phyloP scores from a whole-genome alignment of 768 basidiomycete species.

The Rickenella mellea region DNA sequence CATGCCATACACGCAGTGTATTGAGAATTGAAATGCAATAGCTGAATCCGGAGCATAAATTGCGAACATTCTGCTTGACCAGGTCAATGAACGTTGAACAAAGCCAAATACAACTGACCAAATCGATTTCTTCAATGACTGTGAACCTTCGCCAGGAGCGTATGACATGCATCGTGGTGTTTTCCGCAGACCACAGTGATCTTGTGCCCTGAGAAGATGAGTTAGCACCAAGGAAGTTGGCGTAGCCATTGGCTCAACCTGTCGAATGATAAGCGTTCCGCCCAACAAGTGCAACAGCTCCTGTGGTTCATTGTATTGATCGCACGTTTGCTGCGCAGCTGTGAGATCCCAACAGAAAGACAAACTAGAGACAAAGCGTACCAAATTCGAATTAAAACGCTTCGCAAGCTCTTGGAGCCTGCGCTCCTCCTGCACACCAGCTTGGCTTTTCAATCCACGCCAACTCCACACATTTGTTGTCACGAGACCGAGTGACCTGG shows the following conservation, averaged over 20 bases:
- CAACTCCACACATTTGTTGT: constrained; percentile 70
- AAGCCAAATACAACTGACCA: constrained; percentile 33
- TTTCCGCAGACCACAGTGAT: constrained; percentile 67
- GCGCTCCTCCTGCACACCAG: constrained; percentile 51
- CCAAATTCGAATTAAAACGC: constrained; percentile 59
- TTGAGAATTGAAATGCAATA: constrained; percentile 67
- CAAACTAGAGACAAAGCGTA: constrained; percentile 24
- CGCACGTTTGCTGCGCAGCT: constrained; percentile 13
- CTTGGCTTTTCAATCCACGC: constrained; percentile 46
- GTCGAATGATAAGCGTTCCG: constrained; percentile 62
- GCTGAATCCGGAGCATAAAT: constrained; percentile 79
- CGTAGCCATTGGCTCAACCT: constrained; percentile 32
- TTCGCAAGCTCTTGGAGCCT: constrained; percentile 65
- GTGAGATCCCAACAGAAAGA: background rate
- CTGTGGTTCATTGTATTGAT: constrained; percentile 55
- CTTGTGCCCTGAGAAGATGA: constrained; percentile 47
- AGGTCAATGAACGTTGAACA: constrained; percentile 2
- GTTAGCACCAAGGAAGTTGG: constrained; percentile 2
- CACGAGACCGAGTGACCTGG: constrained; percentile 53
- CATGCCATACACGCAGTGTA: constrained; percentile 75
- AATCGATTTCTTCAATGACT: constrained; percentile 62
- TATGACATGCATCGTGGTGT: constrained; percentile 75
- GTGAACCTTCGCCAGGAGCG: constrained; percentile 40
- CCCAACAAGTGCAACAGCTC: constrained; percentile 59
- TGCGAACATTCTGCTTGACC: constrained; percentile 39